Evolutionary conservation across 1,284 basidiomycete species (phyloP), one percentile per base, ranked within the genome.

Genomic region (Earliella scabrosa): DNA sequence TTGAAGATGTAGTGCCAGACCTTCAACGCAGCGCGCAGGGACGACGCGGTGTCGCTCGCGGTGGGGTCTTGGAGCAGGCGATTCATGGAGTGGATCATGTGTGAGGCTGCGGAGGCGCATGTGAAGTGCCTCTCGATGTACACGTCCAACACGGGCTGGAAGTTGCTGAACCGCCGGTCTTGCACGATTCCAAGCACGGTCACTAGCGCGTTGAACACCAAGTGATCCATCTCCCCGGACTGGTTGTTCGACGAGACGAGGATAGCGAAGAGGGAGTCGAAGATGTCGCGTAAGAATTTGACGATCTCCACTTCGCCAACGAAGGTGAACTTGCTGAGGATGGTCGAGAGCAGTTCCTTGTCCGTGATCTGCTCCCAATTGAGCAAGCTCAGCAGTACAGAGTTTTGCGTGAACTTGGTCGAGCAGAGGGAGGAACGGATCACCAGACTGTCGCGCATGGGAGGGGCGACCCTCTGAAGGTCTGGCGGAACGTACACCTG

Each of bases 1-100:
- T 93, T 92, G 84, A 98, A 94, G 63, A 98, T 86, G 68, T 97
- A 95, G 66, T 95, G 91, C 93, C 95, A 97, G 20, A 98, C 96
- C 72, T 98, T 98, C 64, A 99, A 81, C 13, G 95, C 90, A 1
- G 94, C 87, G 35, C 96, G 88, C 50, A 98, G 82, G 16, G 85
- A 80, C 21, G 89, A 87, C 0, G 90, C 93, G 3, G 83, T 87
- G 29, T 95, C 93, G 10, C 81, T 78, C 7, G 86, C 81, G 0
- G 86, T 84, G 0, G 94, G 93, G 58, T 90, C 85, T 23, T 78
- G 78, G 49, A 98, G 80, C 6, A 98, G 84, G 18, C 85, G 81
- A 67, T 93, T 91, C 90, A 98, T 92, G 5, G 93, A 92, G 56
- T 84, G 85, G 36, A 96, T 83, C 65, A 97, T 88, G 66, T 89